A percentile compares a stretch with the other conserved stretches of the same genome.
Evolutionary conservation across 2,329 filamentous ascomycete species (phyloP).

Genomic region (Blastomyces silverae): DNA sequence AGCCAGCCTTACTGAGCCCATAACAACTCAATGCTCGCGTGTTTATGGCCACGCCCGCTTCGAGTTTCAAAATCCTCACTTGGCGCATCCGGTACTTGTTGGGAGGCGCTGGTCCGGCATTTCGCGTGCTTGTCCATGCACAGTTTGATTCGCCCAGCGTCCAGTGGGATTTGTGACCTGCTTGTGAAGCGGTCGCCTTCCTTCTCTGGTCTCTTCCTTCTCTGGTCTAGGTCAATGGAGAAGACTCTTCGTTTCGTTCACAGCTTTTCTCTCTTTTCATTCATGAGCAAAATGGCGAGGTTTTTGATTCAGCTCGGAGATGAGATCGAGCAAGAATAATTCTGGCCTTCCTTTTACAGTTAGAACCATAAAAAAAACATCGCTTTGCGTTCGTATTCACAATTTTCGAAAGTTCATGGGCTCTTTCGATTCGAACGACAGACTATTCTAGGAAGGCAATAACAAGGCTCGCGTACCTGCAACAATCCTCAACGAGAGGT

Average conservation of each 20-base stretch:
- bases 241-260: background rate
- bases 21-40: background rate
- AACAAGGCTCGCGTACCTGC: background rate
- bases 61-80: background rate
- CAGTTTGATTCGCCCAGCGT: background rate
- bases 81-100: constrained; percentile 9
- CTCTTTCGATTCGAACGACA: background rate
- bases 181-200: background rate
- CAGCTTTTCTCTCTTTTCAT: background rate
- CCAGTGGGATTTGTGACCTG: background rate
- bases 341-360: background rate
- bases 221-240: background rate
- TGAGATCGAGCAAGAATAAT: background rate
- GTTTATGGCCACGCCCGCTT: background rate
- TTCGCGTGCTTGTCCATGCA: background rate
- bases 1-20: background rate
- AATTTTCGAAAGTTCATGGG: background rate
- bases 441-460: background rate
- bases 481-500: background rate
- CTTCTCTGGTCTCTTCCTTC: background rate
- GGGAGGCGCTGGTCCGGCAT: background rate
- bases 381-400: background rate
- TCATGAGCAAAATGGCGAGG: background rate
- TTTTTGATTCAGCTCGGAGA: background rate
- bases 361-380: background rate